Base-by-base conservation (phyloP, 805 yeast species). In the Lachancea nothofagi region DNA sequence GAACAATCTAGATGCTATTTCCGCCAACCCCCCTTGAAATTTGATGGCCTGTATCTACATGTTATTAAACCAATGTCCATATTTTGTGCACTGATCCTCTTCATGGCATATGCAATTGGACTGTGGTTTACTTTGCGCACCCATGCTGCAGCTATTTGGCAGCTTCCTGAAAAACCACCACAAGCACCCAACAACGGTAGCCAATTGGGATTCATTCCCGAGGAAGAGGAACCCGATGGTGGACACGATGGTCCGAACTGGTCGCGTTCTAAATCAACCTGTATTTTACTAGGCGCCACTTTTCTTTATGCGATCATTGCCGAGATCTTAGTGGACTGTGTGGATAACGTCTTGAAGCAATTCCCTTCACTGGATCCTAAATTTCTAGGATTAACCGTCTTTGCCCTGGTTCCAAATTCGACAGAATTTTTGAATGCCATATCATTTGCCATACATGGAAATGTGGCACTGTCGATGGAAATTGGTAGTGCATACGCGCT, bases 181-280 rank as follows among this genome's bases (percentile, higher is more conserved):
- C 44, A 32, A n/a, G 32, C 29, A 3, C 32, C 29, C 26, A 41
- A 27, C 15, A 34, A 33, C 14, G 40, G 40, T 49, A 23, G 56
- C 56, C 46, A 38, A 51, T 17, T 59, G 51, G 38, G 48, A 15
- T 42, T 48, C 15, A 40, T 45, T 28, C 47, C 41, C 15, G 39
- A 35, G 13, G 48, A 38, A 26, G 38, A 47, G 13, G 67, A 61
- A 29, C 60, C 53, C 9, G 59, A 54, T n/a, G 82, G 83, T 4
- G 94, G 95, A 1, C 97, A 90, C 51, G 97, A 88, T 59, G 94
- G 97, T 0, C 97, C 98, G 33, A 93, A 93, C 58, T 93, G 98
- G 98, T 81, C 95, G 5, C 75, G 90, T 53, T 66, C 67, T 12
- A 90, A 88, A 62, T 84, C 96, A 2, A 75, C 95, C 0, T 74